phyloP scores from a whole-genome alignment of 2,329 filamentous ascomycete genomes.

The Stemphylium beticola region DNA sequence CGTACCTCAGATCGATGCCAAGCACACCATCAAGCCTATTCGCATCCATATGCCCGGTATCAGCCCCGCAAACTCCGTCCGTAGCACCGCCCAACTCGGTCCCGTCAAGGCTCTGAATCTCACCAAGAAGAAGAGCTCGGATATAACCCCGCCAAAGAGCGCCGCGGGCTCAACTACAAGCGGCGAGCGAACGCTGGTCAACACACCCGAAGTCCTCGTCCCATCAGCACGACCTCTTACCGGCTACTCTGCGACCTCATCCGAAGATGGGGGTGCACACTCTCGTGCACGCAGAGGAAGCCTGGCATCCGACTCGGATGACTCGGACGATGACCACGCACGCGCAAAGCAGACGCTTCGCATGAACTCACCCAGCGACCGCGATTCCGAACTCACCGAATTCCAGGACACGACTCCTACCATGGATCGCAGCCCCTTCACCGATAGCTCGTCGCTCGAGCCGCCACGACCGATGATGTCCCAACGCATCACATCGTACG shows the following conservation, averaged over 20 bases:
- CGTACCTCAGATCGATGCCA: slow-evolving; percentile 73
- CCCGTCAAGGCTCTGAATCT: slow-evolving; percentile 56
- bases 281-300: slow-evolving; percentile 39
- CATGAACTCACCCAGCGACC: slow-evolving; percentile 28
- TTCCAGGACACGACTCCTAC: slow-evolving; percentile 45
- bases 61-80: slow-evolving; percentile 46
- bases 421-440: slow-evolving; percentile 40
- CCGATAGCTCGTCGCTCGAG: slow-evolving; percentile 38
- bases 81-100: slow-evolving; percentile 49
- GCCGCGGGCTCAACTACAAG: slow-evolving; percentile 25
- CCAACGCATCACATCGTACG: slow-evolving; percentile 41
- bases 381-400: slow-evolving; percentile 43
- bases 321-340: slow-evolving; percentile 41
- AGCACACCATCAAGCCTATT: slow-evolving; percentile 45
- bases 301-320: slow-evolving; percentile 41
- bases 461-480: slow-evolving; percentile 30
- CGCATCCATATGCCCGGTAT: slow-evolving; percentile 52
- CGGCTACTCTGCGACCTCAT: slow-evolving; percentile 39
- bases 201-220: slow-evolving; percentile 34
- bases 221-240: slow-evolving; percentile 38
- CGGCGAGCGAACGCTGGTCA: slow-evolving; percentile 30
- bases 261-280: slow-evolving; percentile 41
- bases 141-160: slow-evolving; percentile 38
- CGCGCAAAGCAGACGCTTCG: slow-evolving; percentile 41
- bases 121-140: slow-evolving; percentile 45